Percentiles rank a stretch among this genome's conserved stretches.
These are phyloP conservation scores for Endogone sp. DNA, from an alignment of 192 early-diverging fungal species.

Conservation along the genomic window DNA sequence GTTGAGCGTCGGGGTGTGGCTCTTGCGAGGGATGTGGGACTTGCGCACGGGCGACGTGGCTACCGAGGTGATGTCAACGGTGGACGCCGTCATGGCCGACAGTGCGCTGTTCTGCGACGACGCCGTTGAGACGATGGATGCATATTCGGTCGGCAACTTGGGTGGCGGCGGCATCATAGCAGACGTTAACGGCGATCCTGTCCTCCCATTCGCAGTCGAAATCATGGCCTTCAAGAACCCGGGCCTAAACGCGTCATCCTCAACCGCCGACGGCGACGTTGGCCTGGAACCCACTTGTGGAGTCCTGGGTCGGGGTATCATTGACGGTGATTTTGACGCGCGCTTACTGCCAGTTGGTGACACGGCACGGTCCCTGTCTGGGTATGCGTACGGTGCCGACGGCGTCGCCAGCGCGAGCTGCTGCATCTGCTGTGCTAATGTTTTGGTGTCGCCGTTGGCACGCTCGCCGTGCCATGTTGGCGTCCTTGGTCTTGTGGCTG, in stretches of 20 bases:
- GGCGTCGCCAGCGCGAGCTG: not conserved
- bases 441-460: constrained; percentile 8
- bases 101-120: not conserved
- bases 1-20: not conserved
- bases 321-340: constrained; percentile 14
- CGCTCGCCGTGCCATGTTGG: constrained; percentile 9
- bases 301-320: constrained; percentile 36
- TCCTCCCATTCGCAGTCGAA: not conserved
- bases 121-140: not conserved
- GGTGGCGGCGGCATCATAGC: no score
- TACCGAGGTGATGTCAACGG: not conserved
- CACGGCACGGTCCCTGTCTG: constrained; percentile 12
- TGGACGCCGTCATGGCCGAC: not conserved
- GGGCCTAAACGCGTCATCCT: not conserved
- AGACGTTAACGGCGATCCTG: not conserved
- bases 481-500: constrained; percentile 4
- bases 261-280: constrained; percentile 2
- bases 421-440: constrained; percentile 8
- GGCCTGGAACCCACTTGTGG: constrained; percentile 2
- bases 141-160: not conserved
- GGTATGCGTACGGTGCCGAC: constrained; percentile 3
- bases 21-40: not conserved
- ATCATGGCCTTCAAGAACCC: not conserved
- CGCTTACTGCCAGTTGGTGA: constrained; percentile 3
- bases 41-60: not conserved